Base-by-base conservation (phyloP, 2,329 filamentous ascomycete genomes). In the Trichoderma sp. region DNA sequence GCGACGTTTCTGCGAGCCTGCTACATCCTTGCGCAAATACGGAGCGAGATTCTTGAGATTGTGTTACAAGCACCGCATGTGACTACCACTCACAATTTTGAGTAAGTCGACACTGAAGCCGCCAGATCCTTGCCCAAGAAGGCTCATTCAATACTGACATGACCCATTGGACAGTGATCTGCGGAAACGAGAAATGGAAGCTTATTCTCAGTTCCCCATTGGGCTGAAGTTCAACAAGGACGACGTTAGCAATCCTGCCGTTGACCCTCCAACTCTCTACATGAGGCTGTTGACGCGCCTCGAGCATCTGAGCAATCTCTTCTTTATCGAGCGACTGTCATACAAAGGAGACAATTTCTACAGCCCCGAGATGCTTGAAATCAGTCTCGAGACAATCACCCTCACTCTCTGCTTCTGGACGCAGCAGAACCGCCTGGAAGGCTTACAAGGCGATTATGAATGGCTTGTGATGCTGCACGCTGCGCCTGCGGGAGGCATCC, bases 291-390 rank as follows among this genome's bases (percentile, higher is more conserved):
- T 85, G 5, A 73, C 83, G 1, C 77, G 77, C 4, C 76, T 85
- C 1, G 78, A 81, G 50, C 80, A 83, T 51, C 74, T 85, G 0
- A 81, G 86, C 48, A 86, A 85, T 54, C 76, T 83, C 6, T 87
- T 88, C 67, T 79, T 88, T 28, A 75, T 87, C 30, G 82, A 88
- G 68, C 78, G 85, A 24, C 80, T 87, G 0, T 76, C 87, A n/a
- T 77, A 82, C 55, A 83, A 82, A 64, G 50, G 60, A 14, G 4
- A 72, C 74, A 5, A 72, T 24, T 51, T 75, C n/a, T 73, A 76
- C 14, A 76, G 77, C 0, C 75, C 80, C 30, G 73, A 81, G 17
- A 71, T 83, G 43, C 71, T 76, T 2, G 76, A 65, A 43, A 61
- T 80, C 44, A 81, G 80, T 52, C 78, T 78, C 24, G 79, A 83